phyloP scores from a whole-genome alignment of 2,329 filamentous ascomycete genomes.

The Blumeria hordei region DNA sequence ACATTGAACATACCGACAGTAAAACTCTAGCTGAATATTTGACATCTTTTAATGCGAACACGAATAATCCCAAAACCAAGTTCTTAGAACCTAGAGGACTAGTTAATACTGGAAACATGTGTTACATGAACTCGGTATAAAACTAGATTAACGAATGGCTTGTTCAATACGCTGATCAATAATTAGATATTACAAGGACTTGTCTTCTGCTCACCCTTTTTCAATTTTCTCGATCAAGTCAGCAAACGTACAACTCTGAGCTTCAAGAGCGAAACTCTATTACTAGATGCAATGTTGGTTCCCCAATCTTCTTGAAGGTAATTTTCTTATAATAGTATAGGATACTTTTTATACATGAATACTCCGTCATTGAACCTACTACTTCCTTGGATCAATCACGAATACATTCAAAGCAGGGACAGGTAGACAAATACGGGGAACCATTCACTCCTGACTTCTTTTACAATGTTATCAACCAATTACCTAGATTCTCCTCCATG shows the following conservation, averaged over 20 bases:
- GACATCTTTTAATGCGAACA: conserved; percentile 38
- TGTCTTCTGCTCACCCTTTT: conserved; percentile 83
- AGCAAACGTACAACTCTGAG: conserved; percentile 64
- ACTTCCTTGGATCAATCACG: conserved; percentile 48
- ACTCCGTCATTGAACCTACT: conserved; percentile 63
- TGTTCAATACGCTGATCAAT: conserved; percentile 9
- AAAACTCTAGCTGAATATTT: conserved; percentile 52
- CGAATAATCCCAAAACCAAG: conserved; percentile 34
- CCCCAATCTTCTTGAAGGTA: neutral
- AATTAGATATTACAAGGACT: conserved; percentile 76
- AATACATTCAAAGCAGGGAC: conserved; percentile 50
- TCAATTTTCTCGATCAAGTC: conserved; percentile 74
- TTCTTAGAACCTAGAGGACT: conserved; percentile 85
- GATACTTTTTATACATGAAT: conserved; percentile 93
- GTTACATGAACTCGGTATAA: conserved; percentile 97
- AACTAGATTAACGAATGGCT: neutral
- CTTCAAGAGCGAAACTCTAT: conserved; percentile 83
- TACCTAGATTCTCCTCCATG: conserved; percentile 82
- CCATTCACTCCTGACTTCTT: conserved; percentile 85
- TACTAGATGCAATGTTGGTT: conserved; percentile 82
- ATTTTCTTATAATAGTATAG: conserved; percentile 19
- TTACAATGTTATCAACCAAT: conserved; percentile 70
- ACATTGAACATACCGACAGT: conserved; percentile 20
- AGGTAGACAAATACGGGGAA: conserved; percentile 76
- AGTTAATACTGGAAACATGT: conserved; percentile 96